Evolutionary conservation across 1,284 basidiomycete species (phyloP).

Genomic region (Irpex sp.): DNA sequence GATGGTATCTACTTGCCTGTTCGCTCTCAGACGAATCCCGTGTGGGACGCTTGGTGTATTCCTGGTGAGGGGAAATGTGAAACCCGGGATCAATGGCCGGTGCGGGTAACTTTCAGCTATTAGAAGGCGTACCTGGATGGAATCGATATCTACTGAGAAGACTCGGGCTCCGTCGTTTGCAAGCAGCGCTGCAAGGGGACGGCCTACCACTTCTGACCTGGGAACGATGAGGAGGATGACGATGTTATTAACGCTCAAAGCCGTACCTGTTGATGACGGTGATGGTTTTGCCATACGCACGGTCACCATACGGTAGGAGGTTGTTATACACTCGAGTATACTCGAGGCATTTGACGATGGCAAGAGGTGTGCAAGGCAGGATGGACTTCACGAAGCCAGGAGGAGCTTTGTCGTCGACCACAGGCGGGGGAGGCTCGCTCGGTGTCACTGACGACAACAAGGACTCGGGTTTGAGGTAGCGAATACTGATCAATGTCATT

Average conservation of each 20-base stretch:
- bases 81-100: neutral
- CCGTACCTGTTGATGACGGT: constrained; percentile 90
- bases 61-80: constrained; percentile 35
- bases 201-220: constrained; percentile 94
- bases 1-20: constrained; percentile 58
- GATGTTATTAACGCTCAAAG: neutral
- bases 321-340: constrained; percentile 90
- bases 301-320: constrained; percentile 89
- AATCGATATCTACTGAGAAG: constrained; percentile 92
- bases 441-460: constrained; percentile 48
- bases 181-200: constrained; percentile 90
- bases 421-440: constrained; percentile 29
- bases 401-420: constrained; percentile 63
- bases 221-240: no score
- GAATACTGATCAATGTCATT: constrained; percentile 50
- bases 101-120: constrained; percentile 4
- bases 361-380: constrained; percentile 94
- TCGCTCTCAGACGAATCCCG: constrained; percentile 33
- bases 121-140: constrained; percentile 63
- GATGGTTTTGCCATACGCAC: constrained; percentile 90
- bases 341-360: constrained; percentile 94
- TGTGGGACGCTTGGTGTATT: constrained; percentile 85
- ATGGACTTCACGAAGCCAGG: constrained; percentile 88
- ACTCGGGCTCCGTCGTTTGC: constrained; percentile 96
- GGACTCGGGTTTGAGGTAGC: constrained; percentile 68